Conservation (phyloP, 1,284 basidiomycete species). For the Irpex sp. region DNA sequence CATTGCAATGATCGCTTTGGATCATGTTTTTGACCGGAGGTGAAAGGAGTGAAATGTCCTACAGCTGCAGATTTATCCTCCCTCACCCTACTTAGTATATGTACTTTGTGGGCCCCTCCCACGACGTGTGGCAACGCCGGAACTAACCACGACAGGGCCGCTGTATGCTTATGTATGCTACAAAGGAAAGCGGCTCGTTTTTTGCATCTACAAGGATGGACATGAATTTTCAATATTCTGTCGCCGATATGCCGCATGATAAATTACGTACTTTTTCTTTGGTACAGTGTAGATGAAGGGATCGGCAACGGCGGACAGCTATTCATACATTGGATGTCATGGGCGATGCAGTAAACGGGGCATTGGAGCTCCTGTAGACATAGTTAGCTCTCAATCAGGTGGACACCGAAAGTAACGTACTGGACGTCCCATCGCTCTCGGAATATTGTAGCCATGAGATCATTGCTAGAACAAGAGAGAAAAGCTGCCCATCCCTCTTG, state of each 20-base stretch:
- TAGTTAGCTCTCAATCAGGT: neutral
- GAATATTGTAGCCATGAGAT: slow-evolving; percentile 68
- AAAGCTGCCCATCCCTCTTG: slow-evolving; percentile 86
- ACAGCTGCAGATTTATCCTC: too few relatives aligned
- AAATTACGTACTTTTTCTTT: slow-evolving; percentile 49
- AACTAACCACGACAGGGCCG: slow-evolving; percentile 93
- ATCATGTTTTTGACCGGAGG: too few relatives aligned
- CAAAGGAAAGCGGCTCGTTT: slow-evolving; percentile 86
- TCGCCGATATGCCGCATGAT: neutral
- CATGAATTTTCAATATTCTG: neutral
- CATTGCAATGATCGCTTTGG: too few relatives aligned
- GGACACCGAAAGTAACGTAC: slow-evolving; percentile 9
- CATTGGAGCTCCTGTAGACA: slow-evolving; percentile 77
- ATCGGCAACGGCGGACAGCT: slow-evolving; percentile 91
- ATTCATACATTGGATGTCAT: slow-evolving; percentile 89
- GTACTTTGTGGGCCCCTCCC: too few relatives aligned
- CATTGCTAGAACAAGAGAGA: neutral
- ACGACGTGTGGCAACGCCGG: slow-evolving; percentile 90
- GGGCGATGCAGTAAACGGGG: slow-evolving; percentile 94
- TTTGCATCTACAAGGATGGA: slow-evolving; percentile 79
- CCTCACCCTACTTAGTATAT: too few relatives aligned
- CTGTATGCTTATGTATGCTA: slow-evolving; percentile 69
- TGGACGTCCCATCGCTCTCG: slow-evolving; percentile 86
- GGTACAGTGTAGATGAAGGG: slow-evolving; percentile 97
- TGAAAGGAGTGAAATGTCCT: too few relatives aligned